Percentiles rank a stretch among this genome's conserved stretches.
Evolutionary conservation across 768 basidiomycete genomes (phyloP).

Genomic region (Obba rivulosa): DNA sequence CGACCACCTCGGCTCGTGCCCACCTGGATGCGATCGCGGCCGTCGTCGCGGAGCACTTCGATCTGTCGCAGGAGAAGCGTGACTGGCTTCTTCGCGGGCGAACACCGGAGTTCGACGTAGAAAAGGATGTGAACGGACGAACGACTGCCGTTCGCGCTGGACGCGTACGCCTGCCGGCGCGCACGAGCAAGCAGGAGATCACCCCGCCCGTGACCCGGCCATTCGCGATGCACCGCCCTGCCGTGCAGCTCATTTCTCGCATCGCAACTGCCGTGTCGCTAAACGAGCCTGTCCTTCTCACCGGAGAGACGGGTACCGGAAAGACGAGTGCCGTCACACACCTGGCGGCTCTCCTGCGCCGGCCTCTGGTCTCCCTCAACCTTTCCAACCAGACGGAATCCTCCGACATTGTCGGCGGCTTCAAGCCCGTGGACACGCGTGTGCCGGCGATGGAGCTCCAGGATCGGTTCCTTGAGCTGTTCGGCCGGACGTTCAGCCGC

Average conservation of each 20-base stretch:
- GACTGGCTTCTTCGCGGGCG: conserved; percentile 65
- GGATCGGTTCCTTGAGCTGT: conserved; percentile 70
- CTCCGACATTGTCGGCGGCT: conserved; percentile 89
- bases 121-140: conserved; percentile 62
- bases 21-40: conserved; percentile 46
- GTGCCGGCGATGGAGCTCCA: conserved; percentile 70
- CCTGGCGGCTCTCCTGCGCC: conserved; percentile 70
- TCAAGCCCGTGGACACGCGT: conserved; percentile 91
- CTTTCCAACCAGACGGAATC: conserved; percentile 95
- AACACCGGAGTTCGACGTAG: conserved; percentile 60
- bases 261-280: conserved; percentile 69
- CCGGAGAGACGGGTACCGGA: conserved; percentile 98
- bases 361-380: conserved; percentile 83
- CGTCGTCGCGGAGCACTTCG: conserved; percentile 56
- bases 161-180: conserved; percentile 51
- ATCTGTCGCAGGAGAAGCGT: conserved; percentile 62
- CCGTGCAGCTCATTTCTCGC: conserved; percentile 70
- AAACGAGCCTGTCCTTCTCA: conserved; percentile 81
- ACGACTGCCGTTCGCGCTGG: conserved; percentile 56
- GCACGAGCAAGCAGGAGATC: conserved; percentile 32
- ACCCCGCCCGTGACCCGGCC: conserved; percentile 40
- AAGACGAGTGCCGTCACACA: conserved; percentile 93
- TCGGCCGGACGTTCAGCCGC: conserved; percentile 82
- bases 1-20: conserved; percentile 45
- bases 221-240: conserved; percentile 88